A percentile compares a stretch with the other conserved stretches of the same genome.
Conservation (phyloP, 257 asterid species). For the Solanum arcanum region DNA sequence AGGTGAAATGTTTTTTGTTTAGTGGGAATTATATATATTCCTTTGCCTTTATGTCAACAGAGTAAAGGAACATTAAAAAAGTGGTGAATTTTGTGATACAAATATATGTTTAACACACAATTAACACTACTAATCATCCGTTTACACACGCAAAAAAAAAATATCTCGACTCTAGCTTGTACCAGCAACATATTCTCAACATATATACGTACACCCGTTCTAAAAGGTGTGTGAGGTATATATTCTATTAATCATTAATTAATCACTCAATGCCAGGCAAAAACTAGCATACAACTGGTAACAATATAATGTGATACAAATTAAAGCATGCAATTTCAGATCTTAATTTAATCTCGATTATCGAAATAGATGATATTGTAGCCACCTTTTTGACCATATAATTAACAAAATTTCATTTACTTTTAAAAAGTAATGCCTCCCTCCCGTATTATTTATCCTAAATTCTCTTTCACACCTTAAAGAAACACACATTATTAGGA, state of each 20-base stretch:
- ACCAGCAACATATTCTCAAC: neutral
- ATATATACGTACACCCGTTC: neutral
- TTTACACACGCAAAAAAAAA: no score
- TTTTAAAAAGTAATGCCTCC: neutral
- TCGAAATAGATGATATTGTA: neutral
- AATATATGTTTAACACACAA: neutral
- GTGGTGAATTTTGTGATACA: neutral
- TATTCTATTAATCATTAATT: neutral
- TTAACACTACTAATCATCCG: neutral
- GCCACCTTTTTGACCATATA: neutral
- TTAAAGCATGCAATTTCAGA: neutral
- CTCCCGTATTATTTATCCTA: neutral
- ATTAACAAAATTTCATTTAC: neutral
- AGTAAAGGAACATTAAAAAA: neutral
- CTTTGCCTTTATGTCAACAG: neutral
- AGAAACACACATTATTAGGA: neutral
- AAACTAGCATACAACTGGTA: neutral
- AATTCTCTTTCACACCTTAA: neutral
- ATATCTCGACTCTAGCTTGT: no score
- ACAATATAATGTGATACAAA: neutral
- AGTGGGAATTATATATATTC: neutral
- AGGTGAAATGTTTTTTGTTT: neutral
- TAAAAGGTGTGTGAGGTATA: neutral
- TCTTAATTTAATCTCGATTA: neutral
- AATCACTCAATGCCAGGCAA: neutral